Percentiles rank a stretch among this genome's conserved stretches.
Conservation (phyloP, 2,329 filamentous ascomycete species). For the Cladorrhinum sp. region DNA sequence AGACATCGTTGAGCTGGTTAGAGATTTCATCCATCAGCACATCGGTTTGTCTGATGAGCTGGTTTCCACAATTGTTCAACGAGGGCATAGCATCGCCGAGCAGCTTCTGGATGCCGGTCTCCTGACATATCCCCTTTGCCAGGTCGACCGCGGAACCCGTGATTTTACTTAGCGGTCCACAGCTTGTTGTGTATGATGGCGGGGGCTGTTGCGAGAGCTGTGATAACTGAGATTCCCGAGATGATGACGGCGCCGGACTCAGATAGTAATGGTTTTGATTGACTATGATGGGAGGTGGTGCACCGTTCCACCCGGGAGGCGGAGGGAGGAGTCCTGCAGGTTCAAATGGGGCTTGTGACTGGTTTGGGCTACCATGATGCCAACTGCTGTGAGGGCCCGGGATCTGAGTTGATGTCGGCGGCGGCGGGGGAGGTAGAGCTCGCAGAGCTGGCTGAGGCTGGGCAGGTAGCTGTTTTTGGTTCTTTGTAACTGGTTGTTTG, state of each 20-base stretch:
- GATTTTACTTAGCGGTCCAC: conserved; percentile 33
- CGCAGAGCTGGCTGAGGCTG: conserved; percentile 6
- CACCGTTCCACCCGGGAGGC: conserved; percentile 25
- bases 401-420: conserved; percentile 11
- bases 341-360: conserved; percentile 21
- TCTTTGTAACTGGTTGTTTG: conserved; percentile 12
- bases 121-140: conserved; percentile 40
- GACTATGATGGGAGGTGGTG: conserved; percentile 42
- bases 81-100: conserved; percentile 44
- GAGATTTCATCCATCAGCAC: conserved; percentile 58
- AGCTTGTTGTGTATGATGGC: conserved; percentile 20
- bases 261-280: conserved; percentile 54
- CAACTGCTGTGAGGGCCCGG: conserved; percentile 11
- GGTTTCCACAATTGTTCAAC: conserved; percentile 42
- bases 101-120: conserved; percentile 34
- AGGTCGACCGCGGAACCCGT: conserved; percentile 43
- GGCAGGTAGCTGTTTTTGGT: conserved; percentile 6
- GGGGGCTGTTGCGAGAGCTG: background rate
- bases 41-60: conserved; percentile 45
- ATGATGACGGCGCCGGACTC: conserved; percentile 25
- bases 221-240: conserved; percentile 8
- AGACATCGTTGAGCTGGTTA: conserved; percentile 61
- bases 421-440: conserved; percentile 11
- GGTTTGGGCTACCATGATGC: conserved; percentile 16
- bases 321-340: conserved; percentile 30